A percentile compares a stretch with the other conserved stretches of the same genome.
These are phyloP conservation scores for Veloboletus limbatus DNA, from an alignment of 1,284 basidiomycete species.

Conservation along the genomic window DNA sequence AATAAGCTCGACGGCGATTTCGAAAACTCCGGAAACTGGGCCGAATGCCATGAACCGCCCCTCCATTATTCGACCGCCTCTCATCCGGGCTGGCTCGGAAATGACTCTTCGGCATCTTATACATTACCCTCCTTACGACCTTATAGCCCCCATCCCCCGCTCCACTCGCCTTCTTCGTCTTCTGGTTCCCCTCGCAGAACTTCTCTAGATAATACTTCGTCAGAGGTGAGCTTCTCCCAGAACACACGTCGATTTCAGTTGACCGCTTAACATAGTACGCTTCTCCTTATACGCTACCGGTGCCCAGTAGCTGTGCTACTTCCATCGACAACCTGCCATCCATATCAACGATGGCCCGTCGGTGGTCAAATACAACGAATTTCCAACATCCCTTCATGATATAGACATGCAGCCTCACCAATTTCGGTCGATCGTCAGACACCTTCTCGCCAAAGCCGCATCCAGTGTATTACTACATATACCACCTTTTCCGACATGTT, in stretches of 20 bases:
- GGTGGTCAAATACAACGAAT: constrained; percentile 30
- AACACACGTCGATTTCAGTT: constrained; percentile 1
- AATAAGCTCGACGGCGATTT: constrained; percentile 18
- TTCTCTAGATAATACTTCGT: constrained; percentile 22
- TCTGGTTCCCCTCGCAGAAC: constrained; percentile 28
- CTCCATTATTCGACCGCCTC: constrained; percentile 25
- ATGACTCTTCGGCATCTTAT: constrained; percentile 29
- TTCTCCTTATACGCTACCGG: constrained; percentile 25
- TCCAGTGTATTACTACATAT: constrained; percentile 19
- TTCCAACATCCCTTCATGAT: constrained; percentile 35
- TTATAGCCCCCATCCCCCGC: constrained; percentile 24
- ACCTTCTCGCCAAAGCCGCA: constrained; percentile 9
- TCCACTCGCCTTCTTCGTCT: constrained; percentile 30
- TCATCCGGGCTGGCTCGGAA: constrained; percentile 30
- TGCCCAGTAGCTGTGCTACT: constrained; percentile 29
- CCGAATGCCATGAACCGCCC: constrained; percentile 21
- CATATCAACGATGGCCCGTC: constrained; percentile 34
- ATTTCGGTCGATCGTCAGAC: constrained; percentile 7
- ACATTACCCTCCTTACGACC: constrained; percentile 32
- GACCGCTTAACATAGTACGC: constrained; percentile 20
- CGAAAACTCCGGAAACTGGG: constrained; percentile 22
- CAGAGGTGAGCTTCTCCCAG: constrained; percentile 25
- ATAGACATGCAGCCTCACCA: constrained; percentile 24
- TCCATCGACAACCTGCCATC: constrained; percentile 34
- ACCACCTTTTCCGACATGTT: constrained; percentile 8